Base-by-base conservation (phyloP, 345 rosid species). In the Mangifera indica region DNA sequence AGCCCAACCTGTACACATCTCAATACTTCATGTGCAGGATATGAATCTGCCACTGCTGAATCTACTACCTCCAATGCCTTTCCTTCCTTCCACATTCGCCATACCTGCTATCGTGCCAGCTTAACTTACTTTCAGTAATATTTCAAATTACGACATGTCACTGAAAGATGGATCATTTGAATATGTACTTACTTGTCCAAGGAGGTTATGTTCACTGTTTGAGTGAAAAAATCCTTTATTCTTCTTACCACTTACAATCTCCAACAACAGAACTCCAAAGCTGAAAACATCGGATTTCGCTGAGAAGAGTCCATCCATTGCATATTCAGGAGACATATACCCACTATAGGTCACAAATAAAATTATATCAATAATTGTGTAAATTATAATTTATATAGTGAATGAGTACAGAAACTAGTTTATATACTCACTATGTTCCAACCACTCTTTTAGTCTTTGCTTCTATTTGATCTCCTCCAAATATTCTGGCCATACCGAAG, bases 401-500 rank as follows among this genome's bases (percentile, higher is more conserved):
- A 63, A 24, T 15, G 40, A 55, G 40, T 4, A 17, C 18, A 21
- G 40, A 44, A 37, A 49, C 4, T n/a, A 63, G 29, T 62, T 57
- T 68, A 8, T 20, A 69, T 20, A 74, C 94, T 83, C 85, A 91
- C 93, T 87, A 90, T 8, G 97, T 93, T 77, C 98, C 97, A 1
- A 91, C 97, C 2, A 91, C 87, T 70, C 84, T 84, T 62, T 69
- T 80, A 0, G 93, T 93, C 7, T 53, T 85, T 32, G 83, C 89
- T 55, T 89, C 89, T 1, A 78, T 84, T 78, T 90, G 88, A 48
- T 93, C 97, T 42, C 87, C 69, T 14, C 92, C 90, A 55, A 91
- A 91, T 25, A 91, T 83, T 71, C 93, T 80, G 29, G 98, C 98
- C 94, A 91, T 88, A 25, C 97, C 98, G 7, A 93, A 93, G 61